Conservation (phyloP, 768 basidiomycete species). For the Tephrocybe sp. region DNA sequence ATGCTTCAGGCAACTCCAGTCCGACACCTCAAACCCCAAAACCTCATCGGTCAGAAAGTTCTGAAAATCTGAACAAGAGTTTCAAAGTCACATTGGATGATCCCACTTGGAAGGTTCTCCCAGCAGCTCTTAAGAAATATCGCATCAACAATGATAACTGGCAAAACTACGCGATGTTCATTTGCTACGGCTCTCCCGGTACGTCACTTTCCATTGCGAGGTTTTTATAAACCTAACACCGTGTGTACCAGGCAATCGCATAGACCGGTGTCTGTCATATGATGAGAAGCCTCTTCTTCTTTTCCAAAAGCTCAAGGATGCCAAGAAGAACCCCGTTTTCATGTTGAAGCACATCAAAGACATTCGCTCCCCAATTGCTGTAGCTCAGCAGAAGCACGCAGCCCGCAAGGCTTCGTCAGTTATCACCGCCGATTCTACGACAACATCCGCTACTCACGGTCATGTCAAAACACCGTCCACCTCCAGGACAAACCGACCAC, state of each 20-base stretch:
- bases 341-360: conserved; percentile 98
- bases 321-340: conserved; percentile 97
- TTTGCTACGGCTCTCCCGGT: conserved; percentile 95
- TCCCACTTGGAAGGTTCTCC: conserved; percentile 97
- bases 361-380: conserved; percentile 94
- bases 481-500: conserved; percentile 53
- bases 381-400: conserved; percentile 95
- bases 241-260: conserved; percentile 54
- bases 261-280: conserved; percentile 93
- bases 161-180: conserved; percentile 99
- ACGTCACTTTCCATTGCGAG: conserved; percentile 21
- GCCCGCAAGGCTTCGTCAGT: conserved; percentile 73
- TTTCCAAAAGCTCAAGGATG: conserved; percentile 96
- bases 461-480: conserved; percentile 40
- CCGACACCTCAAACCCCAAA: conserved; percentile 37
- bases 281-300: conserved; percentile 97
- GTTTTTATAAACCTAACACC: conserved; percentile 1
- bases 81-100: conserved; percentile 98
- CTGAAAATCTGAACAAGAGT: conserved; percentile 74
- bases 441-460: conserved; percentile 42
- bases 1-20: conserved; percentile 28
- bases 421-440: conserved; percentile 39
- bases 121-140: conserved; percentile 97
- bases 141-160: conserved; percentile 98
- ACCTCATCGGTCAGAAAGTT: conserved; percentile 60